Conservation (phyloP, 2,329 filamentous ascomycete genomes). For the Hymenoscyphus albidus region DNA sequence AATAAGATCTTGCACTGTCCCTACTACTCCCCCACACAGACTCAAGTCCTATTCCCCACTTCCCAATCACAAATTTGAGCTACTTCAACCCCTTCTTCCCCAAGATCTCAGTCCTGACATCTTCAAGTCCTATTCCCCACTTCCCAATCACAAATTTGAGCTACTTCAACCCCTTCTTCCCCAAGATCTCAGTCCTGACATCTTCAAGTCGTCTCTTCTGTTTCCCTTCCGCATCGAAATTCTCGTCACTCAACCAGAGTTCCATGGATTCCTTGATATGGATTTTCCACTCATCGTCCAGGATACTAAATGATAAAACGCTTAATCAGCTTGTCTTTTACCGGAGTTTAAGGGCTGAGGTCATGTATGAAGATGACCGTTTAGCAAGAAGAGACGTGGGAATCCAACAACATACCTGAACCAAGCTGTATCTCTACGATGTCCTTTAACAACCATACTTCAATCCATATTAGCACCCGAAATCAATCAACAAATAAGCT, state of each 20-base stretch:
- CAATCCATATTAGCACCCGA: neutral
- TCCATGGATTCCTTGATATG: conserved; percentile 44
- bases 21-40: no score
- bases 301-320: conserved; percentile 39
- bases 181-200: conserved; percentile 17
- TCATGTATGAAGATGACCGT: neutral
- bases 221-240: conserved; percentile 52
- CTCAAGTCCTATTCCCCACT: neutral
- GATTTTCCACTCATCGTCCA: conserved; percentile 53
- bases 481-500: neutral
- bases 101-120: conserved; percentile 17
- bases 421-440: conserved; percentile 57
- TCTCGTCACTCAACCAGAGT: conserved; percentile 50
- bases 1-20: no score
- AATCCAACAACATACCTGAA: conserved; percentile 32
- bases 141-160: neutral
- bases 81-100: neutral
- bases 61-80: neutral
- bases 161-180: neutral
- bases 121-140: neutral
- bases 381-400: neutral
- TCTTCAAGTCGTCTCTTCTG: conserved; percentile 46
- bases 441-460: conserved; percentile 52
- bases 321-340: neutral
- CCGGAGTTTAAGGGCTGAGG: neutral